A percentile compares a stretch with the other conserved stretches of the same genome.
These are phyloP conservation scores for Auriscalpium orientale DNA, from an alignment of 768 basidiomycete genomes.

Conservation along the genomic window DNA sequence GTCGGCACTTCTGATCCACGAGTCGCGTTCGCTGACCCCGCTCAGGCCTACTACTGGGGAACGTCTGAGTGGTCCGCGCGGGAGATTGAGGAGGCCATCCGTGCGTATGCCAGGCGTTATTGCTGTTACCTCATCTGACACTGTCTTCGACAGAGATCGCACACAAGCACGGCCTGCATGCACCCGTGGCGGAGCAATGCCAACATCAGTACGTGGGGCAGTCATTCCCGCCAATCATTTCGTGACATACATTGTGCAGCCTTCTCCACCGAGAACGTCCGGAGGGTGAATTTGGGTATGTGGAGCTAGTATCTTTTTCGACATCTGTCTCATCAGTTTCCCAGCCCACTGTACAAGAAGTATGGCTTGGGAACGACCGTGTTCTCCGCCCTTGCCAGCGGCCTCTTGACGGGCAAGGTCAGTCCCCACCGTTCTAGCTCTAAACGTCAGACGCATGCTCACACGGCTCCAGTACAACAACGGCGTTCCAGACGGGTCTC, in stretches of 20 bases:
- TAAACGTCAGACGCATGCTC: too few relatives aligned
- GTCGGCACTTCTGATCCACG: neutral
- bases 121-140: neutral
- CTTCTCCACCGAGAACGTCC: constrained; percentile 47
- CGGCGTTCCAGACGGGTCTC: constrained; percentile 44
- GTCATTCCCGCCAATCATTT: too few relatives aligned
- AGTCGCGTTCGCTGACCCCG: neutral
- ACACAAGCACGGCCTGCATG: constrained; percentile 39
- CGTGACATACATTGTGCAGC: constrained; percentile 21
- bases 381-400: constrained; percentile 49
- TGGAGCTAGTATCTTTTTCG: neutral
- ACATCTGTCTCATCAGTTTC: neutral
- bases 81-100: constrained; percentile 39
- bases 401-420: constrained; percentile 49
- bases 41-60: constrained; percentile 38
- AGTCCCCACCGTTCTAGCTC: neutral
- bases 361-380: constrained; percentile 43
- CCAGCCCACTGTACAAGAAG: constrained; percentile 33
- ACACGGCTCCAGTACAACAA: constrained; percentile 32
- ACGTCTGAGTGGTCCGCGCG: constrained; percentile 51
- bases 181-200: constrained; percentile 47
- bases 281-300: constrained; percentile 42
- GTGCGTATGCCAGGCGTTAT: constrained; percentile 13
- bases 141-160: constrained; percentile 32
- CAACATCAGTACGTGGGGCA: constrained; percentile 22